Conservation (phyloP, 2,329 filamentous ascomycete species). For the Coniochaeta prunicola region DNA sequence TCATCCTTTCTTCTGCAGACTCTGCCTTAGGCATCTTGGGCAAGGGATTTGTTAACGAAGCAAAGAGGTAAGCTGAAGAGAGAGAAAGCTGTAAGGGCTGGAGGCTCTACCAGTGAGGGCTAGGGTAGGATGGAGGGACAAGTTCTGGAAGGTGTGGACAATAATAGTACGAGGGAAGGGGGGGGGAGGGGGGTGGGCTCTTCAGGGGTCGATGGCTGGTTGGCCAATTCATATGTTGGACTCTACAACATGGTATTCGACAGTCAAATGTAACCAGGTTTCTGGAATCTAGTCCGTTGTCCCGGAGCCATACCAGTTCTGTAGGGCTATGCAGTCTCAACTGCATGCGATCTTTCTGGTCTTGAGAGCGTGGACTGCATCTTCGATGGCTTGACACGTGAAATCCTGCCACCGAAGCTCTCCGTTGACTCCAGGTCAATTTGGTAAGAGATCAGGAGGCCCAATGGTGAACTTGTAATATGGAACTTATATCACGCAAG, state of each 20-base stretch:
- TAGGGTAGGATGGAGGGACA: too few species aligned
- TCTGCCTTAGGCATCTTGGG: too few species aligned
- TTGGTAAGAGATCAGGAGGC: neutral
- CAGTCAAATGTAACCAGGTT: neutral
- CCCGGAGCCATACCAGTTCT: neutral
- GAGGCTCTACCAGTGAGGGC: too few species aligned
- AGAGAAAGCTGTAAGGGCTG: too few species aligned
- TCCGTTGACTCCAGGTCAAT: neutral
- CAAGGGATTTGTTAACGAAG: too few species aligned
- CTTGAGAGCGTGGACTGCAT: too few species aligned
- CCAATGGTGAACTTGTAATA: neutral
- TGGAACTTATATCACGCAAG: neutral
- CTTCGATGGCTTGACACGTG: neutral
- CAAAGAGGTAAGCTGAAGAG: too few species aligned
- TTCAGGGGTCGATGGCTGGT: too few species aligned
- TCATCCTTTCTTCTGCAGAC: too few species aligned
- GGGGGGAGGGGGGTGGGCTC: too few species aligned
- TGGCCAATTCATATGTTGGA: neutral
- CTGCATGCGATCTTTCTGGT: neutral
- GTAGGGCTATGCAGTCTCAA: neutral
- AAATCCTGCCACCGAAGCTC: neutral
- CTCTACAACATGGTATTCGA: neutral
- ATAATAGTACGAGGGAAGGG: too few species aligned
- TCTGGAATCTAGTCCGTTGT: neutral
- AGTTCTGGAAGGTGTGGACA: too few species aligned